Evolutionary conservation across 768 basidiomycete genomes (phyloP).

Genomic region (Leucocoprinus leucothites): DNA sequence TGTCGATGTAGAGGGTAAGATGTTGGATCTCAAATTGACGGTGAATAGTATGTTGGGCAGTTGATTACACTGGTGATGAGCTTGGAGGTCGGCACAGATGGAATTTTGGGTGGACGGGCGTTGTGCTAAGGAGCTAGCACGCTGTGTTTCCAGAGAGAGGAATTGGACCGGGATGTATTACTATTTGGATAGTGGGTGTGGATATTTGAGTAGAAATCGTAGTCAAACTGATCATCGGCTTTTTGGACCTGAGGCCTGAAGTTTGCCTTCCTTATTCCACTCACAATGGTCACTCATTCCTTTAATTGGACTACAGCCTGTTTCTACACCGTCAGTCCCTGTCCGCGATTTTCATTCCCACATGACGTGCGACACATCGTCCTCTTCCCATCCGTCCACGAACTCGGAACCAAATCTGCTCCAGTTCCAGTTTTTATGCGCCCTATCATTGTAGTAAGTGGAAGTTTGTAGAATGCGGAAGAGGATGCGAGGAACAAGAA

Average conservation of each 20-base stretch:
- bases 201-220: too few relatives aligned
- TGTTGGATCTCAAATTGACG: constrained; percentile 86
- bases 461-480: constrained; percentile 57
- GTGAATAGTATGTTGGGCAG: constrained; percentile 83
- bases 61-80: constrained; percentile 75
- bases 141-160: too few relatives aligned
- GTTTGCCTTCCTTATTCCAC: too few relatives aligned
- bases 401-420: constrained; percentile 36
- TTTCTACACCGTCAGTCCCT: too few relatives aligned
- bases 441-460: constrained; percentile 44
- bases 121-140: too few relatives aligned
- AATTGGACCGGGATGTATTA: too few relatives aligned
- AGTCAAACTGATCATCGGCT: too few relatives aligned
- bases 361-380: constrained; percentile 41
- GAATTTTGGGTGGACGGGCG: constrained; percentile 92
- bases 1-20: constrained; percentile 93
- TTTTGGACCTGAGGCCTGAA: too few relatives aligned
- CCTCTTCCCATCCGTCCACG: constrained; percentile 54
- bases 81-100: constrained; percentile 89
- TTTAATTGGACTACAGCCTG: too few relatives aligned
- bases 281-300: too few relatives aligned
- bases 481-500: constrained; percentile 22
- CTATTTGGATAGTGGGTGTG: too few relatives aligned
- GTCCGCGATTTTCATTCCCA: not conserved
- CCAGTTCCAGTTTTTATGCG: constrained; percentile 50